Evolutionary conservation across 805 yeast species (phyloP), one percentile per base, ranked within the genome.

Genomic region (Nakazawaea holstii): DNA sequence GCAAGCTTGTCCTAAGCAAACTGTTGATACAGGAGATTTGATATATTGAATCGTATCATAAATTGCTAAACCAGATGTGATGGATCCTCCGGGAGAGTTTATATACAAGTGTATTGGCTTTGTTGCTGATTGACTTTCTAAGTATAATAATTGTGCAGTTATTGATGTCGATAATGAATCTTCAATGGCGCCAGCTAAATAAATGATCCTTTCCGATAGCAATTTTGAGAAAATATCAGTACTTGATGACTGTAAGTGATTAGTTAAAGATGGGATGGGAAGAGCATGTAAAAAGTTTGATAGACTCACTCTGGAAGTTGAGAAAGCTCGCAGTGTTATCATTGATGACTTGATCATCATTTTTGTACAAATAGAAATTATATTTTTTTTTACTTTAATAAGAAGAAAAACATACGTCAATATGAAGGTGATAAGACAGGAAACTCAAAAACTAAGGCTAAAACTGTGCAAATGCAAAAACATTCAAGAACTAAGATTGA

Each of bases 11-110:
- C 68, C 68, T 8, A 64, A 55, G 39, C 68, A 65, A 32, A 64
- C 64, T 2, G 68, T 64, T 6, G 64, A 59, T 6, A 64, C 64
- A 8, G 65, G 65, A 26, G 61, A 53, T 33, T 54, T 50, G 36
- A 63, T 58, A 41, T 60, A 64, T 47, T 64, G 67, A 56, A 64
- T 64, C 7, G 69, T 64, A 41, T 64, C 69, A 39, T 65, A 62
- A 31, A 64, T 61, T 3, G 67, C 64, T 35, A 64, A 49, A 1
- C 69, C 69, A 4, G 66, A 57, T 6, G 64, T 61, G 33, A 64
- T 62, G 17, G 56, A 54, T 1, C 69, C 69, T 1, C 69, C 69
- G 10, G 65, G 64, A 0, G 66, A 61, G 47, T 65, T 65, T 45
- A 59, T 58, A 41, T 59, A 58, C 2, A 59, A 45, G 44, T 55